Evolutionary conservation across 192 early-diverging fungal species (phyloP), one percentile per base, ranked within the genome.

Genomic region (Coemansia sp.): DNA sequence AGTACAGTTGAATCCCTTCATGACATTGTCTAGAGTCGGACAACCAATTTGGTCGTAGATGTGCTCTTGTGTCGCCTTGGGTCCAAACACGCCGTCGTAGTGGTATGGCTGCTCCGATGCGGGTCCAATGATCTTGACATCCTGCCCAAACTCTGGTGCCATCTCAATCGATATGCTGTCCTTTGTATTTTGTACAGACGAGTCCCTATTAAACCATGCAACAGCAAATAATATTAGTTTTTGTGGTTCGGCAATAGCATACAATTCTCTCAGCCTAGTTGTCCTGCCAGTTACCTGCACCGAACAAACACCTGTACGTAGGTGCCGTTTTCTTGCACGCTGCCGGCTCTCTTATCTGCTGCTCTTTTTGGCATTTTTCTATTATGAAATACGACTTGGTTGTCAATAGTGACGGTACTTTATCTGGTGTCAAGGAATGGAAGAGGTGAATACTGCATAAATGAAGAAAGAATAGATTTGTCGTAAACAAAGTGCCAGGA

Each of bases 31-130:
- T 8, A 98, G 66, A 23, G 95, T 94, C 1, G 92, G 92, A 26
- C 60, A 45, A 1, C 89, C 93, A 10, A 87, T 78, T 21, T 87
- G 85, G 21, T 84, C 73, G 69, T 90, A 96, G 15, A 99, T 77
- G 22, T 80, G 62, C 45, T 88, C 80, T 70, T 99, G 97, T 18
- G 76, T 76, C 5, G 86, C 71, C 15, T 84, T 73, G 11, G 83
- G 77, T 25, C 84, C 88, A 75, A 94, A 99, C 14, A 93, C 93
- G 36, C 83, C 85, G 68, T 98, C 96, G 74, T 93, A 98, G 33
- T 76, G 86, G 61, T 89, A 97, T 10, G 84, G 83, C 38, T 88
- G 87, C 19, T n/a, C n/a, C n/a, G 70, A n/a, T 79, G 69, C 32
- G 56, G n/a, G 17, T 46, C 6, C 5, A 74, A 51, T n/a, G 10